These are phyloP conservation scores for Cladosporium sp. DNA, from an alignment of 2,329 filamentous ascomycete genomes.

Conservation along the genomic window DNA sequence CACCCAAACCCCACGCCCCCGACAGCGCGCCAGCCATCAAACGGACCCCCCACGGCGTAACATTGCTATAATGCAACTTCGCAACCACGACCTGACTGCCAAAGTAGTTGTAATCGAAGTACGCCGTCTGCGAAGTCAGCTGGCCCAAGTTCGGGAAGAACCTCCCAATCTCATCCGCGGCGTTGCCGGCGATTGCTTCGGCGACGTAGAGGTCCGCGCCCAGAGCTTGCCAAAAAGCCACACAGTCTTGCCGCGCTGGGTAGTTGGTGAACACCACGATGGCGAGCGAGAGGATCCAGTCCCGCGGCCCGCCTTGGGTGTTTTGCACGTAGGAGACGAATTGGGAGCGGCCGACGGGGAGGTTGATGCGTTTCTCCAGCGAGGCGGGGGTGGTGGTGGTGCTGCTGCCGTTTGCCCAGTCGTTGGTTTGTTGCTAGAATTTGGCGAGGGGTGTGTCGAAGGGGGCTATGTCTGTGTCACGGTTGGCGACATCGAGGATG, in stretches of 20 bases:
- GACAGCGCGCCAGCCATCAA: too few species aligned
- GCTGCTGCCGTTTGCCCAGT: not conserved
- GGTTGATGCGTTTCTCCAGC: not conserved
- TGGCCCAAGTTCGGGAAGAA: not conserved
- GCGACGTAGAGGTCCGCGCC: not conserved
- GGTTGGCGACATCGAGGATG: not conserved
- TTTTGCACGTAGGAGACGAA: not conserved
- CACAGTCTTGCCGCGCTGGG: not conserved
- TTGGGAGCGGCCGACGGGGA: not conserved
- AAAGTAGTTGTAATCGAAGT: not conserved
- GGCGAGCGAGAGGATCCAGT: not conserved
- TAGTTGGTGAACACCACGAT: not conserved
- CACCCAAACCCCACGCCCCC: too few species aligned
- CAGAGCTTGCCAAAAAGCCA: not conserved
- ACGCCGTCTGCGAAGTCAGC: not conserved
- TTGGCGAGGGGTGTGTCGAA: not conserved
- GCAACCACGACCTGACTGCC: not conserved
- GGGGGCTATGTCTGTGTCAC: not conserved
- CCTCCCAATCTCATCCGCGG: not conserved
- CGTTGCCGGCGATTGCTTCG: not conserved
- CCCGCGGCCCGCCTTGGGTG: not conserved
- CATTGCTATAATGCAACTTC: not conserved
- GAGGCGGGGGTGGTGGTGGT: not conserved
- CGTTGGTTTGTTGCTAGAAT: not conserved
- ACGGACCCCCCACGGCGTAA: too few species aligned